Evolutionary conservation across 2,329 filamentous ascomycete species (phyloP).

Genomic region (Penicillium brevicompactum): DNA sequence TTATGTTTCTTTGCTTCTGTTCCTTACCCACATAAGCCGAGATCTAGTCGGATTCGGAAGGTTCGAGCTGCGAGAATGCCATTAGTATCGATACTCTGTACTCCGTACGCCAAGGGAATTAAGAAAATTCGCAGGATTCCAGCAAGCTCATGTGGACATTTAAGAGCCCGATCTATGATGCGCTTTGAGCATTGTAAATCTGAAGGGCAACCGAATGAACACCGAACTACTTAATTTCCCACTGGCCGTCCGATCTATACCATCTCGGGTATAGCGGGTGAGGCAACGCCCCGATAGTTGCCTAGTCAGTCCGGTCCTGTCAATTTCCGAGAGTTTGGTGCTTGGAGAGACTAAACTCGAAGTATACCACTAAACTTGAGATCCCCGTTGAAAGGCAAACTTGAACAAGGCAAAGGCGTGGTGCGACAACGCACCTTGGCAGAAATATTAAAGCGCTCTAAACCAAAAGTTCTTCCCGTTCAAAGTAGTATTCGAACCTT

Average conservation of each 20-base stretch:
- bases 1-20: background rate
- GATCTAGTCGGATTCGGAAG: background rate
- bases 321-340: conserved; percentile 24
- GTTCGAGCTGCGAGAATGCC: background rate
- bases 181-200: background rate
- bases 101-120: background rate
- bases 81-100: background rate
- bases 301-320: conserved; percentile 17
- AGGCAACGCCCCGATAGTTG: conserved; percentile 11
- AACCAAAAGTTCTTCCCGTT: background rate
- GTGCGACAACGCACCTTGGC: background rate
- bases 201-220: background rate
- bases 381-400: background rate
- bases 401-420: background rate
- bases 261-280: conserved; percentile 12
- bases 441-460: conserved; percentile 1
- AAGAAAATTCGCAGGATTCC: background rate
- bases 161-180: background rate
- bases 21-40: background rate
- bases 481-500: background rate
- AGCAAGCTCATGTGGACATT: background rate
- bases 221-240: conserved; percentile 2
- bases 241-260: conserved; percentile 14
- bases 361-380: conserved; percentile 8
- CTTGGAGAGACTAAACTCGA: conserved; percentile 15